Evolutionary conservation across 148 eudicot species (phyloP), one percentile per base, ranked within the genome.

Genomic region (Vaccinium darrowii): DNA sequence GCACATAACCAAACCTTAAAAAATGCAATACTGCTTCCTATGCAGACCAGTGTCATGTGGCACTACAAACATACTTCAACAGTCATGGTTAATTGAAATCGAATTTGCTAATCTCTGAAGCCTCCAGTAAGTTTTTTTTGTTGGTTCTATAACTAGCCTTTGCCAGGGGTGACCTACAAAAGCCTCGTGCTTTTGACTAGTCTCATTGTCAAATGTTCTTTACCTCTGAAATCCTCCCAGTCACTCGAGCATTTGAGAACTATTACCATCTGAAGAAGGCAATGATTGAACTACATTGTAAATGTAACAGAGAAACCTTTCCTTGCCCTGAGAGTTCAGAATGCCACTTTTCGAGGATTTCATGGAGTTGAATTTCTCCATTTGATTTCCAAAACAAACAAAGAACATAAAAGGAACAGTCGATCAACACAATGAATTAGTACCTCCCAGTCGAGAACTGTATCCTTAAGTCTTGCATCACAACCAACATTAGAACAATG

Each of bases 371-470:
- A 65, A 65, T 10, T 10, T 11, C 30, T 65, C 10, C 14, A n/a
- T 65, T 65, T 65, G 72, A 65, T 65, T 65, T 23, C 72, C 33
- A 25, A 65, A 65, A 65, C 33, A 65, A 23, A 65, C 12, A 3
- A 7, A 65, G 15, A 65, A 65, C 72, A 65, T 33, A 25, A 65
- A 65, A 65, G 72, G 72, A 65, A 3, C 33, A 65, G 14, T 65
- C 5, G 10, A 23, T n/a, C 18, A 69, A 50, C 62, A 82, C 62
- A 82, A 69, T 81, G 60, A 86, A 54, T 7, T 83, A 69, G 33
- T 94, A 97, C 99, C 99, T 97, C 98, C 98, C 98, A 97, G 85
- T 97, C 99, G 84, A 97, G 95, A 88, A 97, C 99, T 51, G 98
- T 90, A 87, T 97, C 99, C 87, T 87, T 92, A 77, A 97, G 90